These are phyloP conservation scores for Solanum dulcamara DNA, from an alignment of 257 asterid species.

Conservation along the genomic window DNA sequence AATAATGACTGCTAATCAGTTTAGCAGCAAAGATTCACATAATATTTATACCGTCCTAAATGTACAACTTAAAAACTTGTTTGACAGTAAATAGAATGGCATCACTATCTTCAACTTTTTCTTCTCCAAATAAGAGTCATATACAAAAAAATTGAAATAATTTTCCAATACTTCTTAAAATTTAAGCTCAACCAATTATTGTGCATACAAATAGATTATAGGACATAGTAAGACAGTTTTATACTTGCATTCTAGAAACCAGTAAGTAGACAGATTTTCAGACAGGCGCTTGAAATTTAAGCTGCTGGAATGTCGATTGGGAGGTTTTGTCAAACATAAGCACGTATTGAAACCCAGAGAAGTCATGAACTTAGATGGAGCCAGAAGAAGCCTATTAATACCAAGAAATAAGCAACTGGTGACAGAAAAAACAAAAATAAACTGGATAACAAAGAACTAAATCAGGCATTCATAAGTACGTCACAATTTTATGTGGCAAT, in stretches of 20 bases:
- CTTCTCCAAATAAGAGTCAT: background rate
- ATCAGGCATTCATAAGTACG: background rate
- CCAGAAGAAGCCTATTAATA: background rate
- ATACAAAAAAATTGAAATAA: background rate
- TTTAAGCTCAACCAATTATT: background rate
- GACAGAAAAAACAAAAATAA: background rate
- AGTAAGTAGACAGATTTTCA: background rate
- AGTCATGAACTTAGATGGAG: background rate
- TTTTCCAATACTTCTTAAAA: background rate
- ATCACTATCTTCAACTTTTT: background rate
- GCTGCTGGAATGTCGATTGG: background rate
- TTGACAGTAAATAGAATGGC: background rate
- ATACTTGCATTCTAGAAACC: background rate
- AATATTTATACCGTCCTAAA: too few species aligned
- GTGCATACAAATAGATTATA: background rate
- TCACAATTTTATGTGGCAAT: background rate
- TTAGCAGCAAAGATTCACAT: too few species aligned
- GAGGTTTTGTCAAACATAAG: background rate
- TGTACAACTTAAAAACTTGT: background rate
- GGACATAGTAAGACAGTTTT: background rate
- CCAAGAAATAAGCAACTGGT: background rate
- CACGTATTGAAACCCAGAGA: background rate
- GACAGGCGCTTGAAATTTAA: background rate
- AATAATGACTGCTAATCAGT: too few species aligned
- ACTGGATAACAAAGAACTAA: background rate